Evolutionary conservation across 805 yeast genomes (phyloP), one percentile per base, ranked within the genome.

Genomic region (Barnettozyma salicaria): DNA sequence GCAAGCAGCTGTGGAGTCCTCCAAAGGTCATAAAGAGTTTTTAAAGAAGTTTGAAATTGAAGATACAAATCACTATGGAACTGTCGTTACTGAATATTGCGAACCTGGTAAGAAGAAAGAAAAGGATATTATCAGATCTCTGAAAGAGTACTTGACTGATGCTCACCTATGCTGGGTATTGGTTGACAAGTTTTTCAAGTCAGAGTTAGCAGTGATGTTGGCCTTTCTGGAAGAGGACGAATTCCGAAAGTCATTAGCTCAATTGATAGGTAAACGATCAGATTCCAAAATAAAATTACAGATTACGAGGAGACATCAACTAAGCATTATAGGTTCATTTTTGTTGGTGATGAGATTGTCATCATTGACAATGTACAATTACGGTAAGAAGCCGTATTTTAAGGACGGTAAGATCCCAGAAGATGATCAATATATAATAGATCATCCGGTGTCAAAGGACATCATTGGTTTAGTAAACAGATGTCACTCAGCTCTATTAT

Each of bases 131-230:
- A 34, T 36, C 2, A 12, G 28, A 5, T 13, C 25, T 11, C 25
- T 48, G 6, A 39, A 40, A 12, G 13, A 17, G 1, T 25, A 32
- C 11, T n/a, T 54, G 26, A 18, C 10, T 1, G n/a, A n/a, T n/a
- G n/a, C n/a, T n/a, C n/a, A n/a, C n/a, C n/a, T n/a, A 10, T 39
- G 50, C 3, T 54, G 59, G 59, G 3, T 46, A 7, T 32, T 52
- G 5, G 34, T 54, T 16, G 59, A 53, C 19, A 39, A 34, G 27
- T 54, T 46, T 30, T 54, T 54, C 26, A 42, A 42, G 6, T 48
- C 51, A 2, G 57, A 51, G 27, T 18, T 50, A 9, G 44, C 39
- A 25, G 24, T 47, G 21, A 12, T 48, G 6, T 32, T 47, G 12
- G 50, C 59, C 8, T 17, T 51, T 7, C n/a, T 52, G 12, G 52